Conservation (phyloP, 352 stramenopile genomes). For the Globisporangium rhizosaccharum region DNA sequence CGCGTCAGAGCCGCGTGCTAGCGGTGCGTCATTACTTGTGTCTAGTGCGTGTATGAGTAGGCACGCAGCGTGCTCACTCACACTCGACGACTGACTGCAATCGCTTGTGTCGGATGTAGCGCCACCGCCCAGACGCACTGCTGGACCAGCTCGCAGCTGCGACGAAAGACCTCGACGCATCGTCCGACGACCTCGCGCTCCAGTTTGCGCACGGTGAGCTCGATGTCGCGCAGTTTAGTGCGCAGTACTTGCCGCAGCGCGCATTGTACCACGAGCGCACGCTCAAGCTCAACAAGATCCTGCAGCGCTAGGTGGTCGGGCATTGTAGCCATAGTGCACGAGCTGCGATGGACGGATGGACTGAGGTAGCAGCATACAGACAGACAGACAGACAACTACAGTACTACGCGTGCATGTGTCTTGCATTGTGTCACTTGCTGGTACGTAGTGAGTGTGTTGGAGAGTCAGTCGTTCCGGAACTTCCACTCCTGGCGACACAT, state of each 20-base stretch:
- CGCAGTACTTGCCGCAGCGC: conserved; percentile 58
- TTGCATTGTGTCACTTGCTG: neutral
- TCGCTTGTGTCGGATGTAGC: conserved; percentile 21
- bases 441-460: neutral
- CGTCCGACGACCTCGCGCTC: conserved; percentile 65
- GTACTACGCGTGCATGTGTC: neutral
- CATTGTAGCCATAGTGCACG: neutral
- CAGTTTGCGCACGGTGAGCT: conserved; percentile 74
- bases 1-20: conserved; percentile 57
- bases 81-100: neutral
- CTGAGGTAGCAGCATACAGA: neutral
- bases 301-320: conserved; percentile 38
- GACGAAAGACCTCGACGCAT: conserved; percentile 52
- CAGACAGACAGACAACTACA: neutral
- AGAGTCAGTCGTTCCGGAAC: conserved; percentile 44
- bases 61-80: neutral
- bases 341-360: neutral
- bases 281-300: conserved; percentile 64
- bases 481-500: conserved; percentile 89
- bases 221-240: conserved; percentile 57
- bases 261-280: conserved; percentile 73
- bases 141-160: conserved; percentile 61
- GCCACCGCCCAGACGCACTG: conserved; percentile 61
- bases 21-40: conserved; percentile 29
- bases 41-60: neutral